These are phyloP conservation scores for Naegleria lovaniensis DNA, from an alignment of 208 protist genomes.

Conservation along the genomic window DNA sequence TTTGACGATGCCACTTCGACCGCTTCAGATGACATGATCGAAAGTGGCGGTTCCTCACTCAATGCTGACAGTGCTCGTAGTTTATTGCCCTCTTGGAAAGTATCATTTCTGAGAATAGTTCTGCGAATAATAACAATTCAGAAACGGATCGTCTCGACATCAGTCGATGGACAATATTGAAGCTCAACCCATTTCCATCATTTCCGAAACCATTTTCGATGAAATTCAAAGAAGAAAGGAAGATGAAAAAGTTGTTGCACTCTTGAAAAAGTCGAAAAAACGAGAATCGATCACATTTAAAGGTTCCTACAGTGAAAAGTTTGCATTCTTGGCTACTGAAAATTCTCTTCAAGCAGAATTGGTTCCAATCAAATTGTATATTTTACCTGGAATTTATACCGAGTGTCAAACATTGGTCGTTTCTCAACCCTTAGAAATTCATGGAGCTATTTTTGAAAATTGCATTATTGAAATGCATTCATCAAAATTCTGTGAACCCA, in stretches of 20 bases:
- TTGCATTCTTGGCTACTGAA: background rate
- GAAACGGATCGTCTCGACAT: too few species aligned
- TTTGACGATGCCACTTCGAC: background rate
- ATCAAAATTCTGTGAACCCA: background rate
- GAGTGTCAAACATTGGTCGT: background rate
- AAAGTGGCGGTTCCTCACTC: background rate
- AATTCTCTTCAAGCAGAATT: background rate
- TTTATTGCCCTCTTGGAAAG: too few species aligned
- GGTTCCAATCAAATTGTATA: background rate
- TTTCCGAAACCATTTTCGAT: background rate
- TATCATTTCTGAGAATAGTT: too few species aligned
- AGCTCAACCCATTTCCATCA: background rate
- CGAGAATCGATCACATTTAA: background rate
- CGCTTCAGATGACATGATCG: background rate
- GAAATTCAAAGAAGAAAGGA: background rate
- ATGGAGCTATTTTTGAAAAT: background rate
- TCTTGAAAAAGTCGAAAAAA: background rate
- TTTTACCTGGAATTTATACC: background rate
- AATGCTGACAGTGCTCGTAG: background rate
- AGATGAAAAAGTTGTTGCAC: background rate
- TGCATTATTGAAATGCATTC: background rate
- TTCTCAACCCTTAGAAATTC: background rate
- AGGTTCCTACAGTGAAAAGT: background rate
- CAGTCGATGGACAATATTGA: background rate
- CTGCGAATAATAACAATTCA: too few species aligned